Evolutionary conservation across 1,139 yeast species (phyloP).

Genomic region (Debaryomycetaceae sp.): DNA sequence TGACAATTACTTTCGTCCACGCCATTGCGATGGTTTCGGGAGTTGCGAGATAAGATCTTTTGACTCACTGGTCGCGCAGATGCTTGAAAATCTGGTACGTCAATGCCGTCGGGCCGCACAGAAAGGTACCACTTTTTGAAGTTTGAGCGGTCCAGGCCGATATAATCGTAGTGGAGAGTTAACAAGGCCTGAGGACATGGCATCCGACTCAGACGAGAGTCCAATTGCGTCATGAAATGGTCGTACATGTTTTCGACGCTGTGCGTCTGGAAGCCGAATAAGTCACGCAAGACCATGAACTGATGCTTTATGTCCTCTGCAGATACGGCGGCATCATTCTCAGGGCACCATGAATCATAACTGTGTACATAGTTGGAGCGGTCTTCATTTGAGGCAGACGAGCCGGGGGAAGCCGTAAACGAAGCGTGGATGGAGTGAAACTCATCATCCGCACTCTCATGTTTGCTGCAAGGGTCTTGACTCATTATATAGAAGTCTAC

Average conservation of each 20-base stretch:
- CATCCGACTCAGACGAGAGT: slow-evolving; percentile 31
- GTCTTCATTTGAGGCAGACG: neutral
- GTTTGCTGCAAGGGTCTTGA: neutral
- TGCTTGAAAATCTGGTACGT: neutral
- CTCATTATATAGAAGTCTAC: too few species aligned
- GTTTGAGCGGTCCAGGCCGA: slow-evolving; percentile 31
- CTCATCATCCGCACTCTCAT: neutral
- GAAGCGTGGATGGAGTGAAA: neutral
- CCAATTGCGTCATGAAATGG: slow-evolving; percentile 27
- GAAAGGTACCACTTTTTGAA: slow-evolving; percentile 33
- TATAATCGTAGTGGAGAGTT: slow-evolving; percentile 30
- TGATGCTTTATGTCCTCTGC: slow-evolving; percentile 11
- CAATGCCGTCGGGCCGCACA: slow-evolving; percentile 11
- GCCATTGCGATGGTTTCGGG: slow-evolving; percentile 7
- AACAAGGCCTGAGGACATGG: slow-evolving; percentile 22
- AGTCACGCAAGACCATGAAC: slow-evolving; percentile 10
- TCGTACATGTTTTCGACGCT: slow-evolving; percentile 27
- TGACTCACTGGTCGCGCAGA: neutral
- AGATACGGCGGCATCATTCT: slow-evolving; percentile 18
- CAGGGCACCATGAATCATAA: slow-evolving; percentile 26
- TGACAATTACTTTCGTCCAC: slow-evolving; percentile 9
- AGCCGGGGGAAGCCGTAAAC: neutral
- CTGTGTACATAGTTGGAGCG: too few species aligned
- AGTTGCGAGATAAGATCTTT: neutral
- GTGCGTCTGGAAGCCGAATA: slow-evolving; percentile 27